These are phyloP conservation scores for Piromyces finnis DNA, from an alignment of 192 early-diverging fungal species.

Conservation along the genomic window DNA sequence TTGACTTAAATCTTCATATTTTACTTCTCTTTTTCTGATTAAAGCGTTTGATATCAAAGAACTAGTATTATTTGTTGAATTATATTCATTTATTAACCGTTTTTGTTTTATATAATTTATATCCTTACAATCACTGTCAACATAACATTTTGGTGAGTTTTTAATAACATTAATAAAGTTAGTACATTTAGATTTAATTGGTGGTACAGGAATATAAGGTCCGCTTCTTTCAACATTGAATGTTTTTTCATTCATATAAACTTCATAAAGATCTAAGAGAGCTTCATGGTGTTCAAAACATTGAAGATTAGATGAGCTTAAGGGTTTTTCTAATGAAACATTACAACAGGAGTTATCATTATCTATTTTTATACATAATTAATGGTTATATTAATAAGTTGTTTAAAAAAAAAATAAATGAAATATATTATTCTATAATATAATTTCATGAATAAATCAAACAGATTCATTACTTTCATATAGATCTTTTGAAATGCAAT, in stretches of 20 bases:
- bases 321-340: not conserved
- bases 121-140: not conserved
- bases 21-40: not conserved
- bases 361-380: not conserved
- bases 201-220: not conserved
- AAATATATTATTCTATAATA: too few species aligned
- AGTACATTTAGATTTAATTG: not conserved
- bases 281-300: not conserved
- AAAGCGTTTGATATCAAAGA: not conserved
- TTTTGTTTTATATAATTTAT: not conserved
- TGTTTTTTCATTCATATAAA: not conserved
- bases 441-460: too few species aligned
- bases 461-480: not conserved
- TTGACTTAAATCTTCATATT: not conserved
- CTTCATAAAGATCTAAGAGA: not conserved
- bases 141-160: not conserved
- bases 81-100: not conserved
- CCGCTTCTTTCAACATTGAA: not conserved
- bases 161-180: not conserved
- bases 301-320: not conserved
- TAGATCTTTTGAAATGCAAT: conserved; percentile 13
- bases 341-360: not conserved
- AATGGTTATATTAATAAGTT: too few species aligned
- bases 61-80: too few species aligned
- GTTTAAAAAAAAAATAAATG: too few species aligned